Evolutionary conservation across 2,329 filamentous ascomycete genomes (phyloP), one percentile per base, ranked within the genome.

Genomic region (Pezicula neosporulosa): DNA sequence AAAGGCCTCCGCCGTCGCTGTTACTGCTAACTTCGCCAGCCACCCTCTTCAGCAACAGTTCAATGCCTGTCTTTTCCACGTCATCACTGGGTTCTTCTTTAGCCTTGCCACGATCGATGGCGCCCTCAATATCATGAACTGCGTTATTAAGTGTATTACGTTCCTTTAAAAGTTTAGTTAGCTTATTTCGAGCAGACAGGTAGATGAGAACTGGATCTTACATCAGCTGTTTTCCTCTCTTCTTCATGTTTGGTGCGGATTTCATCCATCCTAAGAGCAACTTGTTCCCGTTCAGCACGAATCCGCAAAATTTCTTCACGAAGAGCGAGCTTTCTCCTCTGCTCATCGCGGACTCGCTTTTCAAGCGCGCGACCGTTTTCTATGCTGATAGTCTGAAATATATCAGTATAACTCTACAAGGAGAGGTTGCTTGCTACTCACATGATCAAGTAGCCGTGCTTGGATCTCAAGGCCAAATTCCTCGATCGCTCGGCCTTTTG

Each of bases 61-160:
- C 82, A 0, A 83, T 72, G 39, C 83, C 84, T 35, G 73, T 73
- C 45, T 82, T 66, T 28, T 82, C 77, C 1, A 75, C 75, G 43
- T 66, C 65, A 56, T 77, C 78, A 56, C 77, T 69, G 55, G 73
- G 72, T 13, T 65, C 63, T 56, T 76, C 78, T 52, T 76, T 68
- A 1, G 77, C 78, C 21, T 75, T 74, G 4, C 72, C 72, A 37
- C 76, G 75, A 42, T 75, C 73, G 44, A 78, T 71, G 0, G 78
- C 81, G 16, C 85, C 66, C 48, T 86, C 82, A 50, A 86, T 76
- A 52, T 85, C 79, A 56, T 86, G 77, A 74, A 86, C 80, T 6
- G 77, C 66, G 3, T 76, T 73, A 16, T 83, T 86, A 15, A 84
- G 70, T 9, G 46, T 47, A 18, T 75, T 71, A 13, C 82, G 70